Conservation (phyloP, 106 monocot species). For the Allium fistulosum region DNA sequence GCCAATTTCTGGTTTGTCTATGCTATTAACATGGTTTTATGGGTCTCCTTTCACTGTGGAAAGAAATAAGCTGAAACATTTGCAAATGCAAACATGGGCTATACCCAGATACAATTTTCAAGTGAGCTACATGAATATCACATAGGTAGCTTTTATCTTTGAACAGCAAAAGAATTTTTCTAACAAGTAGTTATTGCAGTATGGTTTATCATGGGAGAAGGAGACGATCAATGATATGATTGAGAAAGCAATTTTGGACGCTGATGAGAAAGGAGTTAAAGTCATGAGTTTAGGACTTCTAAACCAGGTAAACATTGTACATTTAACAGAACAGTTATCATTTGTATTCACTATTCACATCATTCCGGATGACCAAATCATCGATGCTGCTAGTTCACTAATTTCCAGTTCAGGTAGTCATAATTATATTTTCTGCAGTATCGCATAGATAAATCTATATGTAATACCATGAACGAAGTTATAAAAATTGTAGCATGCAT, state of each 20-base stretch:
- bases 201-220: constrained; percentile 42
- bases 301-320: constrained; percentile 41
- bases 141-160: background rate
- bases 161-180: background rate
- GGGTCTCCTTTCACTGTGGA: constrained; percentile 59
- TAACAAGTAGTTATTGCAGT: constrained; percentile 24
- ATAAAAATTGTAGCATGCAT: background rate
- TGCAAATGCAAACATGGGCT: constrained; percentile 67
- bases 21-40: constrained; percentile 37
- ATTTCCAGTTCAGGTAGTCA: too few species aligned
- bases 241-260: constrained; percentile 54
- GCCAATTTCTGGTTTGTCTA: constrained; percentile 36
- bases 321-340: background rate
- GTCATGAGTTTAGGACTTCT: constrained; percentile 58
- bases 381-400: too few species aligned
- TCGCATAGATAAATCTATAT: too few species aligned
- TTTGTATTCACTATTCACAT: too few species aligned
- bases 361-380: too few species aligned
- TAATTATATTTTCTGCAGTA: too few species aligned
- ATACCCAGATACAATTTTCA: constrained; percentile 66
- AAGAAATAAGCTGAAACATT: constrained; percentile 45
- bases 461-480: too few species aligned
- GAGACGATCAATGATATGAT: constrained; percentile 61
- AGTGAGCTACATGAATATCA: constrained; percentile 15
- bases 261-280: constrained; percentile 52